Percentiles rank a stretch among this genome's conserved stretches.
Conservation (phyloP, 2,329 filamentous ascomycete species). For the Colletotrichum musicola region DNA sequence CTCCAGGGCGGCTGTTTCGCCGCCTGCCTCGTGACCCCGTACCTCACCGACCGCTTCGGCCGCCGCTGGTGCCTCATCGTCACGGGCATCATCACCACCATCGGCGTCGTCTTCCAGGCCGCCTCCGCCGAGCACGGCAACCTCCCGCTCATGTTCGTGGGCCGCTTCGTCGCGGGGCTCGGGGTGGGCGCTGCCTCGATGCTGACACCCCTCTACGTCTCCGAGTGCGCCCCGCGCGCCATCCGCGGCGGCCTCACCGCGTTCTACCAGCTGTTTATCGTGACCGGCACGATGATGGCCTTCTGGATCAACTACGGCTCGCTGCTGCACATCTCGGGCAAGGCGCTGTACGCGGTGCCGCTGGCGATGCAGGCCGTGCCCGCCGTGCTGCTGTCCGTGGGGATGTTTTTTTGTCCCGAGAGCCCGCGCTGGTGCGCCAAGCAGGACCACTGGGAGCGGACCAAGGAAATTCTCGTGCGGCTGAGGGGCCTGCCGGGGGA, state of each 20-base stretch:
- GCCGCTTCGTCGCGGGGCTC: constrained; percentile 66
- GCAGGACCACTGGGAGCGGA: constrained; percentile 75
- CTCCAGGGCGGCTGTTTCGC: constrained; percentile 77
- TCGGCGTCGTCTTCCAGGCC: constrained; percentile 75
- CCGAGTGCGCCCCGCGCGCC: constrained; percentile 63
- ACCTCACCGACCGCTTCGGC: constrained; percentile 67
- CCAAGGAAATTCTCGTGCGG: constrained; percentile 65
- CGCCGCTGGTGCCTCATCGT: constrained; percentile 67
- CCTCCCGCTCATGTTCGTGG: constrained; percentile 68
- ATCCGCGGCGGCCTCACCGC: constrained; percentile 65
- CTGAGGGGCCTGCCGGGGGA: constrained; percentile 65
- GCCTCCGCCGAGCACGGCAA: constrained; percentile 55
- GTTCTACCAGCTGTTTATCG: constrained; percentile 64
- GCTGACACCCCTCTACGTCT: constrained; percentile 59
- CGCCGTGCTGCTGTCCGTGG: constrained; percentile 64
- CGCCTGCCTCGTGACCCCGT: constrained; percentile 69
- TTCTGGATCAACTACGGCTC: constrained; percentile 58
- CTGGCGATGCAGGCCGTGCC: constrained; percentile 75
- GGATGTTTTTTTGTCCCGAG: constrained; percentile 71
- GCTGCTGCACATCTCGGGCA: constrained; percentile 59
- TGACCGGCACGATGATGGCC: constrained; percentile 57
- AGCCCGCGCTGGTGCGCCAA: constrained; percentile 76
- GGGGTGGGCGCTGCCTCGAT: constrained; percentile 64
- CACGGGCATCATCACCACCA: constrained; percentile 65
- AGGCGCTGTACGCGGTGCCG: constrained; percentile 70